These are phyloP conservation scores for Eremochloa ophiuroides DNA, from an alignment of 176 grass and related monocot genomes.

Conservation along the genomic window DNA sequence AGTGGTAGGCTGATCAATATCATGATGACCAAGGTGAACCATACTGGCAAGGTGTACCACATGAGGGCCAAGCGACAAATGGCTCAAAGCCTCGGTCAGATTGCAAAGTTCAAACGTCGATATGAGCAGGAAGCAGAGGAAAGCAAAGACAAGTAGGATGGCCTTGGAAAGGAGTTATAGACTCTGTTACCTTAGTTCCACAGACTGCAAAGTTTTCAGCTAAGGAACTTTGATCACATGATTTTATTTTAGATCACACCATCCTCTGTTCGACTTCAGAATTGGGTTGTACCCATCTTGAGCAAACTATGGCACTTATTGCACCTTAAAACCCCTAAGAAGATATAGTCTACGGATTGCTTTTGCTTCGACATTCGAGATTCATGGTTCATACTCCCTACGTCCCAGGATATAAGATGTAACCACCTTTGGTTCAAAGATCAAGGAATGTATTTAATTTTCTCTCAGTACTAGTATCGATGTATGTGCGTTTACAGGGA, in stretches of 20 bases:
- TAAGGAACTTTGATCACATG: neutral
- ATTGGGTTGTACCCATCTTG: neutral
- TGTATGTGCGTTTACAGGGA: no score
- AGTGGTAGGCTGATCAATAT: conserved; percentile 49
- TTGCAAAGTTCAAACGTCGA: conserved; percentile 24
- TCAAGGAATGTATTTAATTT: no score
- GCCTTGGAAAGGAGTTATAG: neutral
- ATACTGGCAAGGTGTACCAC: conserved; percentile 54
- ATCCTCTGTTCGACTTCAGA: neutral
- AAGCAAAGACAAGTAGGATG: neutral
- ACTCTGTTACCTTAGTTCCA: neutral
- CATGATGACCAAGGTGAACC: conserved; percentile 52
- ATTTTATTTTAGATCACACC: neutral
- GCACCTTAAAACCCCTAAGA: neutral
- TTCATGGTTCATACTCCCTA: neutral
- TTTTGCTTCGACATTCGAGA: neutral
- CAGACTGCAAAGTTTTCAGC: neutral
- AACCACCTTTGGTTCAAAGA: no score
- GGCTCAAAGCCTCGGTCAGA: conserved; percentile 50
- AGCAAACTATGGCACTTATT: neutral
- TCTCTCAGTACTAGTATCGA: no score
- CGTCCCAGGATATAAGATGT: no score
- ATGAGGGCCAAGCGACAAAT: conserved; percentile 59
- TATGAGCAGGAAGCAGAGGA: conserved; percentile 12
- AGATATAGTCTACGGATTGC: neutral